Evolutionary conservation across 1,139 yeast species (phyloP), one percentile per base, ranked within the genome.

Genomic region (Oligophagozyma castellii): DNA sequence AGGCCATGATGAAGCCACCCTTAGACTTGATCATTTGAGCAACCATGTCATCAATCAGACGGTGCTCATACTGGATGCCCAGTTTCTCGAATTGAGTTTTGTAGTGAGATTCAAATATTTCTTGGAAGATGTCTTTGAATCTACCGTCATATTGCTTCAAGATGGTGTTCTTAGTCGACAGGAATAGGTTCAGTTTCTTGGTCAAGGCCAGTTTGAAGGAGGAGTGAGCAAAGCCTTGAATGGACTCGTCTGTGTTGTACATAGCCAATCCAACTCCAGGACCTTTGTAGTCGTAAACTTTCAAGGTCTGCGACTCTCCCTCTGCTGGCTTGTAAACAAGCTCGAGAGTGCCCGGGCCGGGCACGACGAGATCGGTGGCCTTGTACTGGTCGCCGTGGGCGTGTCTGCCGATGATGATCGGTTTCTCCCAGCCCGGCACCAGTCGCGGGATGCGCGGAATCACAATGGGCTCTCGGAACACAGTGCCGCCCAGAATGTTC

Each of bases 331-430:
- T 73, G 59, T 67, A 77, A 6, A 67, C 73, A 41, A 78, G 54
- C 46, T 73, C 73, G 48, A 78, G 61, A 36, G 65, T 68, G 38
- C 92, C 92, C 23, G 80, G 75, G 33, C 65, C 71, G 22, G 74
- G 72, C 26, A 78, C 61, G 16, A 76, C 67, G 39, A 76, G 60
- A 52, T 78, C 86, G 24, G 84, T 77, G 32, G 86, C 83, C 56
- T 74, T 75, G 57, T 78, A 78, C 56, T 78, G 92, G 51, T 78
- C 93, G 41, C 86, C 92, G 48, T 71, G 75, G 12, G 89, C 92
- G 42, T 78, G 92, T 67, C 92, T 73, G 30, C 92, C 92, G 48
- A 78, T 78, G 39, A 78, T 74, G 51, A 78, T 78, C 33, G 92
- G 89, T 48, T 77, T 64, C 46, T 74, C 73, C 92, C 92, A 78